Conservation (phyloP, 1,284 basidiomycete genomes). For the Leccinum variabile region DNA sequence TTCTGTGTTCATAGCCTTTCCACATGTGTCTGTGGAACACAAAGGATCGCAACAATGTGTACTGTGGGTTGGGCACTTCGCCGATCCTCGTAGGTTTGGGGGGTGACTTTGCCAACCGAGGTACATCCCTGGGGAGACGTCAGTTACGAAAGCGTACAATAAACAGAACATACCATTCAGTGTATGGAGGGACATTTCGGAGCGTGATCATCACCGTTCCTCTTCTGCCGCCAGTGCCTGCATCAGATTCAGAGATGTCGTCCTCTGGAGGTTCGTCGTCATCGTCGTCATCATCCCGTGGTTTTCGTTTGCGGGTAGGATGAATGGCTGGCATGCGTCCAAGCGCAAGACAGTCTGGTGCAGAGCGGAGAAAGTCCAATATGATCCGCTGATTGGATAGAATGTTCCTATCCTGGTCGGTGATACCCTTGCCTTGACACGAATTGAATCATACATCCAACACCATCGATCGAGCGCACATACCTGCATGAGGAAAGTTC, state of each 20-base stretch:
- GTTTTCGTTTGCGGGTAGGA: constrained; percentile 46
- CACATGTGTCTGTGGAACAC: constrained; percentile 73
- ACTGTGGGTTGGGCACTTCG: constrained; percentile 60
- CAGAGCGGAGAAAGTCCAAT: constrained; percentile 81
- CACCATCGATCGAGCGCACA: not conserved
- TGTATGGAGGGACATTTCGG: constrained; percentile 87
- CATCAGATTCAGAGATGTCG: constrained; percentile 30
- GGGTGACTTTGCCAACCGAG: constrained; percentile 77
- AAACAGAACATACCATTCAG: constrained; percentile 64
- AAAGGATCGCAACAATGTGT: constrained; percentile 80
- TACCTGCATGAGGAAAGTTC: constrained; percentile 97
- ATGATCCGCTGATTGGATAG: constrained; percentile 89
- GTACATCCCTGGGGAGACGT: constrained; percentile 60
- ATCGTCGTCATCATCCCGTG: constrained; percentile 36
- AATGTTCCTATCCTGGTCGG: constrained; percentile 94
- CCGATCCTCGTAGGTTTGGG: constrained; percentile 47
- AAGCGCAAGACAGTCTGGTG: constrained; percentile 58
- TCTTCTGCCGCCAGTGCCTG: constrained; percentile 31
- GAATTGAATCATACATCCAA: constrained; percentile 5
- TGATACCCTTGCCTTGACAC: constrained; percentile 81
- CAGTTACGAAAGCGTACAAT: constrained; percentile 1
- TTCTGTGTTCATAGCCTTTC: constrained; percentile 86
- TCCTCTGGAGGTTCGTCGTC: constrained; percentile 26
- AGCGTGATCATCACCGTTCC: constrained; percentile 86
- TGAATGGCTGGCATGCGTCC: constrained; percentile 55